A percentile compares a stretch with the other conserved stretches of the same genome.
phyloP scores from a whole-genome alignment of 805 yeast genomes.

The Suhomyces faveliae region DNA sequence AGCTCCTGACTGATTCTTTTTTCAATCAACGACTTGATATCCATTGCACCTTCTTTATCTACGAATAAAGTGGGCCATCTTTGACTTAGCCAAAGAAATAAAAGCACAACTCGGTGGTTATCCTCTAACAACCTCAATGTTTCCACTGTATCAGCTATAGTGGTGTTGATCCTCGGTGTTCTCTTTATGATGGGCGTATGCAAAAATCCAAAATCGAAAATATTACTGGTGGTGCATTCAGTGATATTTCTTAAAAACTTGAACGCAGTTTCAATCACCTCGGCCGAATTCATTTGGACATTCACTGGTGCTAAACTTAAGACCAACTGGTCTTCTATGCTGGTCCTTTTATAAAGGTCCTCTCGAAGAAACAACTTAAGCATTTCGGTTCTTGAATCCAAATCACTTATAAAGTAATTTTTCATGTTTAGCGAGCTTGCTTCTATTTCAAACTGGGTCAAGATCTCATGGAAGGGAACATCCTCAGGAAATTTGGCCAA shows the following conservation, averaged over 20 bases:
- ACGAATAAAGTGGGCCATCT: constrained; percentile 80
- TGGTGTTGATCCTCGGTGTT: constrained; percentile 18
- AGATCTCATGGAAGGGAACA: constrained; percentile 45
- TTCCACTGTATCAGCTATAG: constrained; percentile 20
- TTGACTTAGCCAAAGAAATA: constrained; percentile 83
- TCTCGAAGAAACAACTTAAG: constrained; percentile 44
- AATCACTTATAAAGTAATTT: constrained; percentile 38
- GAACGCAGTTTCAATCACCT: constrained; percentile 44
- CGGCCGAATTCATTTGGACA: constrained; percentile 28
- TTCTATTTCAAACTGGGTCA: constrained; percentile 48
- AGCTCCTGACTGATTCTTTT: constrained; percentile 53
- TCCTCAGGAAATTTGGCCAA: constrained; percentile 58
- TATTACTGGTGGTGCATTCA: constrained; percentile 49
- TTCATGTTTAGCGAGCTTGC: constrained; percentile 19
- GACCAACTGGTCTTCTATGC: constrained; percentile 56
- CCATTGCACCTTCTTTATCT: constrained; percentile 71
- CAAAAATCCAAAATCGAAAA: constrained; percentile 50
- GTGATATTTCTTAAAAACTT: constrained; percentile 55
- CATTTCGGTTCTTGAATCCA: constrained; percentile 37
- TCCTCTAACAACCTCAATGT: constrained; percentile 49
- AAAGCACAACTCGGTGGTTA: constrained; percentile 62
- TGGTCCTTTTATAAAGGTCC: constrained; percentile 21
- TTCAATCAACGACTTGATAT: constrained; percentile 69
- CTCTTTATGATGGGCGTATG: constrained; percentile 23
- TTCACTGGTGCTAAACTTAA: constrained; percentile 64